phyloP scores from a whole-genome alignment of 228 moss, liverwort and hornwort genomes.

The Sphagnum fallax region DNA sequence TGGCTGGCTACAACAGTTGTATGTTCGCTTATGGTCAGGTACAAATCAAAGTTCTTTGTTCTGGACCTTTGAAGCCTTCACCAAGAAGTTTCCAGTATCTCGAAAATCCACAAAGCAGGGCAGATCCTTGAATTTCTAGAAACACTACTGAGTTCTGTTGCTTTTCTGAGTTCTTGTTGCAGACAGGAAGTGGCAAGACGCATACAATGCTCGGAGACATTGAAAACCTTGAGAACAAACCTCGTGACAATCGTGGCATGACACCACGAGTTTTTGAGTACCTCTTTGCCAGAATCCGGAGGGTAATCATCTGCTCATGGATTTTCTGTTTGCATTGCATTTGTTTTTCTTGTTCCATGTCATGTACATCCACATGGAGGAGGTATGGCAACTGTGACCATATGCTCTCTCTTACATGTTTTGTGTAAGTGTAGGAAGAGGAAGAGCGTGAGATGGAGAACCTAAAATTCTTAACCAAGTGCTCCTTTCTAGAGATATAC shows the following conservation, averaged over 20 bases:
- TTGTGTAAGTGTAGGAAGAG: constrained; percentile 52
- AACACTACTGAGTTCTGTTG: too few species aligned
- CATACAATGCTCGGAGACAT: constrained; percentile 98
- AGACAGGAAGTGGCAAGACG: constrained; percentile 97
- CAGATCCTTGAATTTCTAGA: too few species aligned
- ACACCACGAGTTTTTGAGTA: constrained; percentile 96
- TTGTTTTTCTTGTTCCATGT: too few species aligned
- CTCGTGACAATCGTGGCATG: constrained; percentile 86
- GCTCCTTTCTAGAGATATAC: constrained; percentile 93
- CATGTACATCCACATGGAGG: too few species aligned
- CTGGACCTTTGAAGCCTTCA: too few species aligned
- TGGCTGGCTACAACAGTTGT: constrained; percentile 97
- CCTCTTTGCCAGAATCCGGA: constrained; percentile 63
- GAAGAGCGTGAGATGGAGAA: constrained; percentile 72
- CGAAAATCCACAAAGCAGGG: too few species aligned
- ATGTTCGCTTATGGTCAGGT: constrained; percentile 99
- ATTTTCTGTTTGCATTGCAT: too few species aligned
- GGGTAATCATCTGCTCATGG: constrained; percentile 27
- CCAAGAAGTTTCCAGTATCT: too few species aligned
- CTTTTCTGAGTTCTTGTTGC: constrained; percentile 5
- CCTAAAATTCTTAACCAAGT: constrained; percentile 67
- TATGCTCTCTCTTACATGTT: too few species aligned
- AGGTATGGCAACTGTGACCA: too few species aligned
- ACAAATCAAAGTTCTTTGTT: neutral
- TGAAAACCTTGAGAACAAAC: constrained; percentile 57